Base-by-base conservation (phyloP, 1,139 yeast genomes). In the Nakaseomyces nivariensis region DNA sequence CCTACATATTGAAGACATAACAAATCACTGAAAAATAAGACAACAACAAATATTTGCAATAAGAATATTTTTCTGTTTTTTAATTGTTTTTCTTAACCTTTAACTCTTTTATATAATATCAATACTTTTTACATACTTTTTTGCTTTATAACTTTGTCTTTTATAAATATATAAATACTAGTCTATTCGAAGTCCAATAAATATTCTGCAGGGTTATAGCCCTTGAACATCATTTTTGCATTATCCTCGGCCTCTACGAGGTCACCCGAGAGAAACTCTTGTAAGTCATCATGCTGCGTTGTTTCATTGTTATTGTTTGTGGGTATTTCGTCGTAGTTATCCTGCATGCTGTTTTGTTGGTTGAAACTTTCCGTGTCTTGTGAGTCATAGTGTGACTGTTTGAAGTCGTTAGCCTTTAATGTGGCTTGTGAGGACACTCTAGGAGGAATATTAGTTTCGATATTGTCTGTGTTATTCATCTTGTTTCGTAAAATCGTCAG, bases 161-260 rank as follows among this genome's bases (percentile, higher is more conserved):
- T 10, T 38, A 26, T 25, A 4, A 5, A 11, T 38, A 11, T 24
- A 25, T 38, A 38, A 8, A 17, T 37, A 17, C 26, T 17, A 22
- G 31, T 38, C 17, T 58, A 49, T 29, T 62, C 64, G 52, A 62
- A 62, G 46, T 62, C 61, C 37, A 64, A 50, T 24, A 63, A 55
- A 43, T 58, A 62, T 41, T 62, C 66, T 7, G 66, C 62, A 17
- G 63, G 52, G 42, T 57, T 54, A 11, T 38, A 38, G 31, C 42
- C 42, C 31, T 56, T 58, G 50, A 58, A 62, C 56, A 61, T 58
- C 37, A 64, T 44, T 49, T 58, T 60, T 11, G 63, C 65, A 47
- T 63, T 63, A 48, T 63, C 67, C 44, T 62, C 66, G 10, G 64
- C 65, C 45, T 64, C 68, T 43, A 58, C 57, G 34, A 60, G 32